Percentiles rank a stretch among this genome's conserved stretches.
phyloP scores from a whole-genome alignment of 1,139 yeast species.

The Kluyveromyces marxianus region DNA sequence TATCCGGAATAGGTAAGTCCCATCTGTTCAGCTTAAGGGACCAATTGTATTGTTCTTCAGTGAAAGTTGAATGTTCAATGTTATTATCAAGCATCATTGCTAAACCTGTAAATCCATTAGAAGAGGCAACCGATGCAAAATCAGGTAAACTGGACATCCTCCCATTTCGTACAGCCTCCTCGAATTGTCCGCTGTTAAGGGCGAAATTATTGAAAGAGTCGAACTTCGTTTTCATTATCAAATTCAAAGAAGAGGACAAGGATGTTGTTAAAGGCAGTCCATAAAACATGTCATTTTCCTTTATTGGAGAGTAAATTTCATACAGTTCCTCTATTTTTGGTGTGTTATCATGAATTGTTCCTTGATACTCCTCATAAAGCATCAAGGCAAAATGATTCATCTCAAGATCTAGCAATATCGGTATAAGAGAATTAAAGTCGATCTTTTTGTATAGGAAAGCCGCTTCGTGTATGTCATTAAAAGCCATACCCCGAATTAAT shows the following conservation, averaged over 20 bases:
- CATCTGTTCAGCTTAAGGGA: conserved; percentile 23
- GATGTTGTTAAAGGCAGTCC: conserved; percentile 58
- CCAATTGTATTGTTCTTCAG: conserved; percentile 19
- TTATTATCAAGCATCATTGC: conserved; percentile 15
- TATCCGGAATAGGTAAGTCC: conserved; percentile 22
- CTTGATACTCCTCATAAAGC: conserved; percentile 45
- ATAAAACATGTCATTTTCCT: conserved; percentile 52
- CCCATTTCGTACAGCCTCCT: conserved; percentile 24
- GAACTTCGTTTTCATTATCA: conserved; percentile 34
- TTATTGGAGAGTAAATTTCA: conserved; percentile 38
- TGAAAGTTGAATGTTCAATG: not conserved
- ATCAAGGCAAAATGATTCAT: conserved; percentile 43
- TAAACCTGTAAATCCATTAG: conserved; percentile 24
- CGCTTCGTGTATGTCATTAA: conserved; percentile 3
- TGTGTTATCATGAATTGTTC: not conserved
- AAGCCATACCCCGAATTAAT: conserved; percentile 41
- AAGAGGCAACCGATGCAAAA: conserved; percentile 32
- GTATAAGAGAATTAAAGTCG: conserved; percentile 31
- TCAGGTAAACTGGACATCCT: conserved; percentile 3
- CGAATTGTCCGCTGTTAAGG: conserved; percentile 52
- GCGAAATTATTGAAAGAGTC: conserved; percentile 38
- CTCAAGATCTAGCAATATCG: conserved; percentile 34
- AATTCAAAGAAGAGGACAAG: conserved; percentile 42
- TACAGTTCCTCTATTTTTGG: conserved; percentile 26
- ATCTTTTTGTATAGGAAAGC: conserved; percentile 32